phyloP scores from a whole-genome alignment of 2,329 filamentous ascomycete species.

The Diaporthe caulivora region DNA sequence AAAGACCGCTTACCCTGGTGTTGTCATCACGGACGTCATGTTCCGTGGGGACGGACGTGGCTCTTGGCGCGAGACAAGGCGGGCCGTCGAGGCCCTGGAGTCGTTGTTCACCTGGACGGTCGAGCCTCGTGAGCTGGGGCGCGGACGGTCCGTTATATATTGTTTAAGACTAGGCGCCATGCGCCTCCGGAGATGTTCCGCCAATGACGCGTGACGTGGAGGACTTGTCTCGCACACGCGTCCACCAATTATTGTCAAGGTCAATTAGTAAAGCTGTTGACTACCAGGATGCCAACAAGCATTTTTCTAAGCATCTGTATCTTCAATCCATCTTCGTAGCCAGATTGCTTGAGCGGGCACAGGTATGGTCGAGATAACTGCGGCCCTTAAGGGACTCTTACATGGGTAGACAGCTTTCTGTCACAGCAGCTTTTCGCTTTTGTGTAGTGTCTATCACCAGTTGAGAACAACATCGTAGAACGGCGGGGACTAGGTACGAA shows the following conservation, averaged over 20 bases:
- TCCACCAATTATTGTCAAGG: conserved; percentile 21
- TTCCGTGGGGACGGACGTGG: conserved; percentile 20
- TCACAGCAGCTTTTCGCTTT: neutral
- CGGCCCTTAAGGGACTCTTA: neutral
- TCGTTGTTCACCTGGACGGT: conserved; percentile 20
- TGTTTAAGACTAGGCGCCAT: conserved; percentile 14
- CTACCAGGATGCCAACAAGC: neutral
- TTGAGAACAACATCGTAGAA: neutral
- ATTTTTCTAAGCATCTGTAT: neutral
- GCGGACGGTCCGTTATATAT: conserved; percentile 30
- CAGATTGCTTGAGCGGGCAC: too few species aligned
- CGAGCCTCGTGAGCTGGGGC: conserved; percentile 17
- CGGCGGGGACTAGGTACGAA: neutral
- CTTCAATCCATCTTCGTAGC: neutral
- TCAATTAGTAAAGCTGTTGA: conserved; percentile 9
- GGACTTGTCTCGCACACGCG: neutral
- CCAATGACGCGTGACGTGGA: conserved; percentile 9
- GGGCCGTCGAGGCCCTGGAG: neutral
- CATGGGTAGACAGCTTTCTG: neutral
- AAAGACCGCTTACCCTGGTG: neutral
- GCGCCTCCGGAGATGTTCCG: conserved; percentile 17
- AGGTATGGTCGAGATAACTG: neutral
- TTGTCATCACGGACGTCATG: conserved; percentile 9
- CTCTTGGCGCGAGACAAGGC: conserved; percentile 25
- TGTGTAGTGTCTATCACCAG: neutral